Conservation (phyloP, 768 basidiomycete species). For the Auriscalpium orientale region DNA sequence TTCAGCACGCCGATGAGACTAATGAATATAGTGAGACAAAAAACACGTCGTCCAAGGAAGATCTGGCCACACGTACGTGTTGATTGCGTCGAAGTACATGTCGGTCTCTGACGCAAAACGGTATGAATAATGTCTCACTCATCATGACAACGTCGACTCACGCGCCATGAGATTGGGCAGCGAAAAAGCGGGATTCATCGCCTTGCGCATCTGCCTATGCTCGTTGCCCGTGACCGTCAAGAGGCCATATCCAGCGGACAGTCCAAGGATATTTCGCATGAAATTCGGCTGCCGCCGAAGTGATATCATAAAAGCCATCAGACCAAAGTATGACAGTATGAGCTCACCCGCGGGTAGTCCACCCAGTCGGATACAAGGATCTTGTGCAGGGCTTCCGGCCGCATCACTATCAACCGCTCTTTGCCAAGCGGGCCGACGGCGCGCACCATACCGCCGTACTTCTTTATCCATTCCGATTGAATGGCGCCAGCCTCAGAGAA, state of each 20-base stretch:
- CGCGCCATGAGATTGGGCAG: constrained; percentile 12
- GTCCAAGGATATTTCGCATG: constrained; percentile 10
- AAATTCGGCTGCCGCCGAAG: constrained; percentile 7
- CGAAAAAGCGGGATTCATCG: constrained; percentile 15
- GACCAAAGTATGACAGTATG: neutral
- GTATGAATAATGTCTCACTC: neutral
- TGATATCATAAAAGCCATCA: neutral
- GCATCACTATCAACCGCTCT: constrained; percentile 9
- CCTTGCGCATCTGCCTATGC: constrained; percentile 13
- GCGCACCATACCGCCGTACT: constrained; percentile 9
- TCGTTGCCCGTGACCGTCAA: constrained; percentile 12
- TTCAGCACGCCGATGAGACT: neutral
- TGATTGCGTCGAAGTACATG: neutral
- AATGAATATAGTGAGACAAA: neutral
- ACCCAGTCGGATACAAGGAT: constrained; percentile 11
- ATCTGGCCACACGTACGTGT: neutral
- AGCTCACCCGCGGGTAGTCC: constrained; percentile 10
- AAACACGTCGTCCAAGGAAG: too few species aligned
- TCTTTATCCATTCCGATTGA: constrained; percentile 8
- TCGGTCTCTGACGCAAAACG: neutral
- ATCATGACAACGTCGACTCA: neutral
- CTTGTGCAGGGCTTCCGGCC: constrained; percentile 9
- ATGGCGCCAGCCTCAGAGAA: constrained; percentile 31
- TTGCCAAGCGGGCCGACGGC: constrained; percentile 12
- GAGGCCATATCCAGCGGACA: constrained; percentile 9